phyloP scores from a whole-genome alignment of 371 early-diverging fungal species.

The Amoeboaphelidium protococcarum region DNA sequence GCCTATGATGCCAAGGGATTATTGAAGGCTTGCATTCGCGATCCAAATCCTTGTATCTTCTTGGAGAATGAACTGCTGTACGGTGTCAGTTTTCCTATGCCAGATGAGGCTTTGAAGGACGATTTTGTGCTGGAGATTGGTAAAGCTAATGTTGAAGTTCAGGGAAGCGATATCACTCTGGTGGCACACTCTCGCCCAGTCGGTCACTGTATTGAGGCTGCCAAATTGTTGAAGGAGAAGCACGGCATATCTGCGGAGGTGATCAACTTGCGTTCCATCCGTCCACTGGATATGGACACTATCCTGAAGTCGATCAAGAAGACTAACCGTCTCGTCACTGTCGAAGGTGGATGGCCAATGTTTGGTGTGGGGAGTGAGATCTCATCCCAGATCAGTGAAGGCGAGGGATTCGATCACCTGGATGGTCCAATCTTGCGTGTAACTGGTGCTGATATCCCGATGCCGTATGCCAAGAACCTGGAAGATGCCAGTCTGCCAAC shows the following conservation, averaged over 20 bases:
- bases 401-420: slow-evolving; percentile 79
- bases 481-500: slow-evolving; percentile 77
- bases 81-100: slow-evolving; percentile 59
- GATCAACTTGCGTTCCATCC: slow-evolving; percentile 93
- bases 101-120: slow-evolving; percentile 42
- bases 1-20: slow-evolving; percentile 95
- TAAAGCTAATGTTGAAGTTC: slow-evolving; percentile 85
- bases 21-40: slow-evolving; percentile 81
- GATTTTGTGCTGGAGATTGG: slow-evolving; percentile 85
- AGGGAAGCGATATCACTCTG: slow-evolving; percentile 72
- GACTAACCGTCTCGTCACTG: slow-evolving; percentile 89
- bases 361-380: slow-evolving; percentile 95
- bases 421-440: slow-evolving; percentile 88
- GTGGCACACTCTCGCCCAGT: slow-evolving; percentile 86
- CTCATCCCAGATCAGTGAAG: slow-evolving; percentile 28
- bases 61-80: slow-evolving; percentile 98
- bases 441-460: slow-evolving; percentile 94
- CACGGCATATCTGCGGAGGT: slow-evolving; percentile 61
- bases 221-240: slow-evolving; percentile 54
- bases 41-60: slow-evolving; percentile 93
- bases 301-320: slow-evolving; percentile 83
- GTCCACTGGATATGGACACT: slow-evolving; percentile 84
- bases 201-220: slow-evolving; percentile 70
- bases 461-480: slow-evolving; percentile 90
- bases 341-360: slow-evolving; percentile 93